These are phyloP conservation scores for Kodamaea restingae DNA, from an alignment of 805 yeast species.

Conservation along the genomic window DNA sequence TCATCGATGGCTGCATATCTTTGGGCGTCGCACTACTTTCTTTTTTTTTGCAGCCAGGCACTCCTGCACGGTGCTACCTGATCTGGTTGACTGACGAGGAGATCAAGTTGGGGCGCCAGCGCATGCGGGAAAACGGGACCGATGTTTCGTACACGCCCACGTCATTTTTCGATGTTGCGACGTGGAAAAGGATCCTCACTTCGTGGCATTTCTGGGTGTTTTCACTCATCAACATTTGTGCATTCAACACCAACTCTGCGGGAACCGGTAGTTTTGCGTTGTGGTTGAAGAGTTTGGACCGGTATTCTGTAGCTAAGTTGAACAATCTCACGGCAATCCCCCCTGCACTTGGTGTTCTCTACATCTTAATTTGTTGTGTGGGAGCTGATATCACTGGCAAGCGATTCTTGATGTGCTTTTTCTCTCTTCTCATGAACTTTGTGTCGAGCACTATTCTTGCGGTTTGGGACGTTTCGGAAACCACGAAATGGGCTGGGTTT, in stretches of 20 bases:
- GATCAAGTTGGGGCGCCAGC: slow-evolving; percentile 45
- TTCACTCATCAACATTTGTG: slow-evolving; percentile 19
- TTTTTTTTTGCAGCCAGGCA: slow-evolving; percentile 21
- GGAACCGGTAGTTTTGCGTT: slow-evolving; percentile 50
- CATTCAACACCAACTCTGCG: slow-evolving; percentile 31
- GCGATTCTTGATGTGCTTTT: slow-evolving; percentile 18
- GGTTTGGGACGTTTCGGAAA: slow-evolving; percentile 20
- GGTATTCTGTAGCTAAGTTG: slow-evolving; percentile 10
- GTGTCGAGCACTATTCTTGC: slow-evolving; percentile 20
- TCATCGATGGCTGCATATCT: slow-evolving; percentile 21
- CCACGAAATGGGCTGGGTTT: slow-evolving; percentile 23
- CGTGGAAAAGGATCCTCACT: slow-evolving; percentile 24
- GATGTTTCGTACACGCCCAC: slow-evolving; percentile 15
- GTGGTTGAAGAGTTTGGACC: slow-evolving; percentile 24
- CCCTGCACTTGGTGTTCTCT: slow-evolving; percentile 56
- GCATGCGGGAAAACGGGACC: slow-evolving; percentile 19
- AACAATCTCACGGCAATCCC: slow-evolving; percentile 53
- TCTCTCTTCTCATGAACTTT: slow-evolving; percentile 19
- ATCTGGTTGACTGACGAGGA: slow-evolving; percentile 54
- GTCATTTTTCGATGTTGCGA: slow-evolving; percentile 20
- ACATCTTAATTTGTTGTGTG: slow-evolving; percentile 41
- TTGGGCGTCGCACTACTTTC: slow-evolving; percentile 18
- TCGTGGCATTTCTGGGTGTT: slow-evolving; percentile 33
- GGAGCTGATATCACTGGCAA: slow-evolving; percentile 47
- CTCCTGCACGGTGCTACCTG: slow-evolving; percentile 40